These are phyloP conservation scores for Plantago coronopus DNA, from an alignment of 305 asterid genomes.

Conservation along the genomic window DNA sequence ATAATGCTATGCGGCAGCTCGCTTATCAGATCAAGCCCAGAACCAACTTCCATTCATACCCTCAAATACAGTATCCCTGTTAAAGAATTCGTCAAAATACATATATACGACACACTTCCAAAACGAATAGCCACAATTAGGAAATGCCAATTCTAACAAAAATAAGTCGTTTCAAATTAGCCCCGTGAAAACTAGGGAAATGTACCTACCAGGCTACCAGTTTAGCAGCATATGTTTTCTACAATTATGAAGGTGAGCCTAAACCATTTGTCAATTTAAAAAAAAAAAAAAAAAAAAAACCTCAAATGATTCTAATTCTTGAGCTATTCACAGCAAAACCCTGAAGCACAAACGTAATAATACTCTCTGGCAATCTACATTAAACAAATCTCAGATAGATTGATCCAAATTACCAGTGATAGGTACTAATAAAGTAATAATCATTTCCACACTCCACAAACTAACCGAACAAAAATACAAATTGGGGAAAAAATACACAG, in stretches of 20 bases:
- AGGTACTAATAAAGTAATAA: neutral
- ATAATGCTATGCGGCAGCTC: constrained; percentile 82
- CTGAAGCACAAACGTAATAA: neutral
- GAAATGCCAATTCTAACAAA: neutral
- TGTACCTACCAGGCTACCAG: neutral
- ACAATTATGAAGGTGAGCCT: no score
- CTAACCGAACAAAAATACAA: neutral
- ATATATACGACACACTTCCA: constrained; percentile 3
- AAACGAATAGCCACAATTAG: neutral
- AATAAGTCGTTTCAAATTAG: neutral
- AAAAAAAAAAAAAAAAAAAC: neutral
- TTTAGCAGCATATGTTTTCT: neutral
- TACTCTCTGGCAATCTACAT: neutral
- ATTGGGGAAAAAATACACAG: no score
- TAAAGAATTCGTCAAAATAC: constrained; percentile 11
- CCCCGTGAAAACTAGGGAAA: neutral
- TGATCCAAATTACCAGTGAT: neutral
- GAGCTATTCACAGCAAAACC: neutral
- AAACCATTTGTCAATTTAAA: no score
- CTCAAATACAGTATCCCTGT: constrained; percentile 1
- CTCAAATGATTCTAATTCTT: neutral
- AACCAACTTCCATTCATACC: constrained; percentile 41
- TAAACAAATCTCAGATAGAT: constrained; percentile 1
- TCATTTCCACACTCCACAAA: no score
- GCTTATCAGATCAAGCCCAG: constrained; percentile 49